Evolutionary conservation across 163 green algal genomes (phyloP).

Genomic region (Picocystis sp.): DNA sequence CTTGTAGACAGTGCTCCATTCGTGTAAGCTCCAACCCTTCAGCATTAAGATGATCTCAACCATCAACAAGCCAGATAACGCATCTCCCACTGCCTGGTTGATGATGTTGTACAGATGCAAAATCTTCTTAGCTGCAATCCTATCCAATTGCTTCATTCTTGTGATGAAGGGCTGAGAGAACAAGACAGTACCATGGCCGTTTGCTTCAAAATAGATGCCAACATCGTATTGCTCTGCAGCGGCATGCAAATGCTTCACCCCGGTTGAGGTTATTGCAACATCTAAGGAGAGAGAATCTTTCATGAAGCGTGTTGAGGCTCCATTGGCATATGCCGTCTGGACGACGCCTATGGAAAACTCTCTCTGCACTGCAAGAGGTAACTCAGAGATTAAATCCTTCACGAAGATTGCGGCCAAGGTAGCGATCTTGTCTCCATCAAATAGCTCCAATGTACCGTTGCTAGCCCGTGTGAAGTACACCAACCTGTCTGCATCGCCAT

Average conservation of each 20-base stretch:
- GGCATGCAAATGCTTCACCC: constrained; percentile 84
- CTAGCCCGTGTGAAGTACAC: constrained; percentile 61
- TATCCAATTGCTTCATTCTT: not conserved
- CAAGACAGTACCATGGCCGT: constrained; percentile 91
- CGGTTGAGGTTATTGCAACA: constrained; percentile 32
- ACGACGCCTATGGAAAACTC: constrained; percentile 55
- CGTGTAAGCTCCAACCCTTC: constrained; percentile 31
- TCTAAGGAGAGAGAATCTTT: constrained; percentile 17
- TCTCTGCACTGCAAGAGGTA: constrained; percentile 13
- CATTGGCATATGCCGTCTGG: constrained; percentile 97
- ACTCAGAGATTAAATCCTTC: constrained; percentile 29
- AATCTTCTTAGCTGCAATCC: constrained; percentile 22
- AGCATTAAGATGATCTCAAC: constrained; percentile 61
- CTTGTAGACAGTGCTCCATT: constrained; percentile 68
- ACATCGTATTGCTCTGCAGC: constrained; percentile 66
- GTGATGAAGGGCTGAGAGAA: constrained; percentile 31
- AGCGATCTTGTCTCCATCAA: constrained; percentile 91
- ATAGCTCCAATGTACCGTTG: constrained; percentile 27
- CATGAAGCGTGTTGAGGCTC: constrained; percentile 58
- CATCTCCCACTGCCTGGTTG: constrained; percentile 90
- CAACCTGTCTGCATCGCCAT: constrained; percentile 88
- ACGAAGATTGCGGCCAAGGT: constrained; percentile 53
- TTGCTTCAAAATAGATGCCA: constrained; percentile 96
- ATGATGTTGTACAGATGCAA: constrained; percentile 48
- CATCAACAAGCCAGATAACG: constrained; percentile 66